phyloP scores from a whole-genome alignment of 139 green algal species.

The Chlamydomonas sphaeroides region DNA sequence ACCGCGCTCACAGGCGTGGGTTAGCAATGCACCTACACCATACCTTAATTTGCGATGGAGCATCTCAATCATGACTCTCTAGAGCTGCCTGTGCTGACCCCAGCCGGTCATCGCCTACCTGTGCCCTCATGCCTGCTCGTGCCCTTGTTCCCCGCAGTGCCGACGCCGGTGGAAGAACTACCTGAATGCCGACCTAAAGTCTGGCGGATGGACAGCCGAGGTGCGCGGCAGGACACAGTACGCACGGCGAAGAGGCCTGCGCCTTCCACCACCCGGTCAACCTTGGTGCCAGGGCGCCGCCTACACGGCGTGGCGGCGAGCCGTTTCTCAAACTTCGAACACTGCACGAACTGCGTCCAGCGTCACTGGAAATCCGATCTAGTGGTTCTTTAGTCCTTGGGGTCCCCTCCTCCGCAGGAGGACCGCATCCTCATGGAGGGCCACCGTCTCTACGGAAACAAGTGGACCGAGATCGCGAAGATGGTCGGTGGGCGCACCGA shows the following conservation, averaged over 20 bases:
- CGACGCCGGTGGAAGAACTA: constrained; percentile 82
- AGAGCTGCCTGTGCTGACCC: background rate
- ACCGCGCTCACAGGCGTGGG: too few relatives aligned
- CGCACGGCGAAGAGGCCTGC: too few relatives aligned
- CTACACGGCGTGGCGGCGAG: background rate
- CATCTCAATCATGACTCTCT: too few relatives aligned
- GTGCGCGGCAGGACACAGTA: too few relatives aligned
- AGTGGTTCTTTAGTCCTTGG: background rate
- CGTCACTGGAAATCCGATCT: too few relatives aligned
- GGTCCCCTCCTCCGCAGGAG: constrained; percentile 50
- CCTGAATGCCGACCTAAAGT: constrained; percentile 77
- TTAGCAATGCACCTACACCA: too few relatives aligned
- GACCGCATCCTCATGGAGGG: constrained; percentile 64
- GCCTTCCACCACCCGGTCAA: too few relatives aligned
- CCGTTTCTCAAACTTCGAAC: too few relatives aligned
- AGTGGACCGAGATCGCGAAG: constrained; percentile 81
- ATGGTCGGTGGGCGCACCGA: constrained; percentile 78
- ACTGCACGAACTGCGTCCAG: too few relatives aligned
- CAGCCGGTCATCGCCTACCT: background rate
- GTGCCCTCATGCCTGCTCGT: background rate
- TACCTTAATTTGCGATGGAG: too few relatives aligned
- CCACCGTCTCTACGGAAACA: constrained; percentile 69
- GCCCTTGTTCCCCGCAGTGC: constrained; percentile 50
- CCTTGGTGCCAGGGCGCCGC: background rate
- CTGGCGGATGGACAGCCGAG: constrained; percentile 59